Conservation (phyloP, 345 rosid species). For the Gossypium bickii region DNA sequence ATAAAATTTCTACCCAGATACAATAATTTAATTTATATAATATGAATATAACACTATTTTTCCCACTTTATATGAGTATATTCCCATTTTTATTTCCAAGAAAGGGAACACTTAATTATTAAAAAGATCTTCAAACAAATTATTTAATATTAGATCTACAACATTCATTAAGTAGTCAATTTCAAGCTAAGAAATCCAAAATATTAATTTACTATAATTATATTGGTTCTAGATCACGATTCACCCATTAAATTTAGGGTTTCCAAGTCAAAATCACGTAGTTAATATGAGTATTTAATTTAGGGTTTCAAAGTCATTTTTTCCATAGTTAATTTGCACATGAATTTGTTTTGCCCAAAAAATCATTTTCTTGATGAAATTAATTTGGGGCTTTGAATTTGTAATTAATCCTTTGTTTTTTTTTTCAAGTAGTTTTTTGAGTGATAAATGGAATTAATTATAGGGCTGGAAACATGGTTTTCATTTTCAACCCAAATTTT, state of each 20-base stretch:
- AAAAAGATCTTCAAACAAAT: not conserved
- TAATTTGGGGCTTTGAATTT: not conserved
- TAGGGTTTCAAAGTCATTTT: not conserved
- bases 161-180: not conserved
- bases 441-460: conserved; percentile 3
- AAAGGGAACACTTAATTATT: not conserved
- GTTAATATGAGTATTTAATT: not conserved
- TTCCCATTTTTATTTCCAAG: not conserved
- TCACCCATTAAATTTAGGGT: not conserved
- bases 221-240: not conserved
- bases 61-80: not conserved
- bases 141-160: not conserved
- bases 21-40: too few species aligned
- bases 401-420: not conserved
- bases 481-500: not conserved
- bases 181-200: not conserved
- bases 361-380: not conserved
- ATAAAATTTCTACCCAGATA: too few species aligned
- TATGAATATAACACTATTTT: too few species aligned
- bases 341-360: not conserved
- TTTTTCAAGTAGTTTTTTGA: conserved; percentile 6
- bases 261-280: not conserved
- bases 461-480: not conserved
- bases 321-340: not conserved
- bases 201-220: conserved; percentile 3